phyloP scores from a whole-genome alignment of 2,329 filamentous ascomycete genomes.

The Trichoderma cornu-damae region DNA sequence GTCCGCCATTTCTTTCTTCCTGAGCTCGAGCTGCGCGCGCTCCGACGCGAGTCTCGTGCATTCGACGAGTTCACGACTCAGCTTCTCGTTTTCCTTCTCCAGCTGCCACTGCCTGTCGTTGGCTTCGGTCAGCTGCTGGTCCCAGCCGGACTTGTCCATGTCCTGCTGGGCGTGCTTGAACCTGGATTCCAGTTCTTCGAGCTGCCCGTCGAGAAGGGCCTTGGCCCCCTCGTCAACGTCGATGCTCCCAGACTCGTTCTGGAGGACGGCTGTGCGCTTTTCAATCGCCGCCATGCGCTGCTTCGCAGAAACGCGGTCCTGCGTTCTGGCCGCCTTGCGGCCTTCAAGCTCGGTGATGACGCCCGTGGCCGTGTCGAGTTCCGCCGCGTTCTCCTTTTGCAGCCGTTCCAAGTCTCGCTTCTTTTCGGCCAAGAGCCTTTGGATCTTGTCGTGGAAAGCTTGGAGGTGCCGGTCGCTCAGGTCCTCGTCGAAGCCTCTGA shows the following conservation, averaged over 20 bases:
- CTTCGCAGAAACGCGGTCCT: slow-evolving; percentile 68
- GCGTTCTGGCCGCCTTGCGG: slow-evolving; percentile 64
- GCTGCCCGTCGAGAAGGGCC: slow-evolving; percentile 67
- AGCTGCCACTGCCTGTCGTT: slow-evolving; percentile 61
- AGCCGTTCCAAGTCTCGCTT: slow-evolving; percentile 70
- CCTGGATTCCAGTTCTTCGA: slow-evolving; percentile 61
- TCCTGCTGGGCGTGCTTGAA: slow-evolving; percentile 60
- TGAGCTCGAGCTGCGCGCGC: slow-evolving; percentile 74
- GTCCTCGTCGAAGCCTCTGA: slow-evolving; percentile 79
- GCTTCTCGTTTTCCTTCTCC: slow-evolving; percentile 65
- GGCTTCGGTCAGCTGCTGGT: slow-evolving; percentile 62
- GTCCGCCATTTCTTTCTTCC: slow-evolving; percentile 73
- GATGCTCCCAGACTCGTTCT: slow-evolving; percentile 65
- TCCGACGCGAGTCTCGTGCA: slow-evolving; percentile 77
- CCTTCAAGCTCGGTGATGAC: slow-evolving; percentile 69
- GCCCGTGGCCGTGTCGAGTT: slow-evolving; percentile 67
- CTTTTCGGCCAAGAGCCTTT: slow-evolving; percentile 71
- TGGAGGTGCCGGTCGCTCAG: slow-evolving; percentile 68
- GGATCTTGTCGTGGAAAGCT: slow-evolving; percentile 72
- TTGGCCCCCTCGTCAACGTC: slow-evolving; percentile 81
- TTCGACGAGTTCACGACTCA: slow-evolving; percentile 77
- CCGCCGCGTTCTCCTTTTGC: slow-evolving; percentile 67
- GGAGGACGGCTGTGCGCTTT: slow-evolving; percentile 59
- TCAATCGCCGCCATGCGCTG: slow-evolving; percentile 71
- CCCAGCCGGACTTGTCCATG: slow-evolving; percentile 60